Evolutionary conservation across 1,139 yeast genomes (phyloP).

Genomic region (Yamadazyma trypodendri): DNA sequence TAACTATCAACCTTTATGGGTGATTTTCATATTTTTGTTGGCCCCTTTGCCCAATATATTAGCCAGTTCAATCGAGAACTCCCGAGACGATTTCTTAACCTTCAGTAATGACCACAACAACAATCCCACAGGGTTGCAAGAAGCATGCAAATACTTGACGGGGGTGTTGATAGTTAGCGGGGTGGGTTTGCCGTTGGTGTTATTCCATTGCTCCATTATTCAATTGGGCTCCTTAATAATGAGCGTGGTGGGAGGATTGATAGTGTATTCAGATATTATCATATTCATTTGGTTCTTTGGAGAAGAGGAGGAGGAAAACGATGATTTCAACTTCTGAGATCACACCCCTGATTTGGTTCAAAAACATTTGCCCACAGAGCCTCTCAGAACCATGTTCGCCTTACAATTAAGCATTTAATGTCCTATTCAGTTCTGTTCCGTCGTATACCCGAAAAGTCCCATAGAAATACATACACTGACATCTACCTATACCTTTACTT

Average conservation of each 20-base stretch:
- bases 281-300: conserved; percentile 70
- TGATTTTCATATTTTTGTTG: conserved; percentile 58
- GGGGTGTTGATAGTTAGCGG: conserved; percentile 72
- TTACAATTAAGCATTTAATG: too few relatives aligned
- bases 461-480: conserved; percentile 1
- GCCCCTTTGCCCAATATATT: conserved; percentile 71
- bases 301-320: conserved; percentile 51
- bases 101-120: conserved; percentile 50
- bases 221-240: conserved; percentile 57
- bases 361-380: too few relatives aligned
- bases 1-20: conserved; percentile 72
- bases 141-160: conserved; percentile 60
- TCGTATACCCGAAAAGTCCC: too few relatives aligned
- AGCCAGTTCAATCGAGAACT: conserved; percentile 42
- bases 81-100: conserved; percentile 60
- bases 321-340: conserved; percentile 48
- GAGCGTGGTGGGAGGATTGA: conserved; percentile 69
- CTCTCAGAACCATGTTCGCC: too few relatives aligned
- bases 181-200: conserved; percentile 60
- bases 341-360: not conserved
- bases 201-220: conserved; percentile 60
- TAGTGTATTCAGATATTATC: conserved; percentile 69
- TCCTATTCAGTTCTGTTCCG: not conserved
- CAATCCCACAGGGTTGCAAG: conserved; percentile 51
- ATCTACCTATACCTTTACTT: too few relatives aligned